A percentile compares a stretch with the other conserved stretches of the same genome.
phyloP scores from a whole-genome alignment of 768 basidiomycete species.

The Clathrus columnatus region DNA sequence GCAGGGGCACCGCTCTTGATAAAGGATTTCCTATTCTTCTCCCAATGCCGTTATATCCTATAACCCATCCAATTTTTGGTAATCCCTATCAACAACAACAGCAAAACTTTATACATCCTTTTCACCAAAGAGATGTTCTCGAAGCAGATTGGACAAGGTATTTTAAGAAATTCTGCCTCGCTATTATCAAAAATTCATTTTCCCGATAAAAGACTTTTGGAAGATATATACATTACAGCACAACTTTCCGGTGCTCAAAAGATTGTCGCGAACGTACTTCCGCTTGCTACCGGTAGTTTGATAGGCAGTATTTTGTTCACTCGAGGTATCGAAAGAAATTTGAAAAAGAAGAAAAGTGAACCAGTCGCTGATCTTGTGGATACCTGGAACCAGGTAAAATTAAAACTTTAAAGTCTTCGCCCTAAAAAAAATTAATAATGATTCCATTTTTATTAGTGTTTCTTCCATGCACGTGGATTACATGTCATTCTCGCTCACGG shows the following conservation, averaged over 20 bases:
- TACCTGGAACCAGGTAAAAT: conserved; percentile 45
- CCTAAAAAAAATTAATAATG: background rate
- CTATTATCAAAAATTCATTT: background rate
- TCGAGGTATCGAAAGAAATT: conserved; percentile 15
- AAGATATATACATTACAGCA: conserved; percentile 27
- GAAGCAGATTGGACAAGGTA: conserved; percentile 44
- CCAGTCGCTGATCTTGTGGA: conserved; percentile 36
- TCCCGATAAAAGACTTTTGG: conserved; percentile 32
- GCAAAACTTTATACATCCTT: conserved; percentile 38
- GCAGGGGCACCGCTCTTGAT: conserved; percentile 26
- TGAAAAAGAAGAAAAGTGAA: conserved; percentile 29
- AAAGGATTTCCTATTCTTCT: conserved; percentile 36
- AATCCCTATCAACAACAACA: background rate
- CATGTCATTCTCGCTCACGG: conserved; percentile 33
- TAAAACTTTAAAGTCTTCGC: no score
- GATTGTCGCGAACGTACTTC: conserved; percentile 19
- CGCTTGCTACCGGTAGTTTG: background rate
- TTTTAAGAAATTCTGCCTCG: background rate
- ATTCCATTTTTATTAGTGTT: conserved; percentile 29
- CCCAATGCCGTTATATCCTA: conserved; percentile 21
- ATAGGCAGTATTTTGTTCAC: conserved; percentile 15
- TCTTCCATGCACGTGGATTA: conserved; percentile 39
- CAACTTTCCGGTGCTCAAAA: conserved; percentile 28
- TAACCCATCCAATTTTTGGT: no score
- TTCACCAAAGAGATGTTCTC: conserved; percentile 38